A percentile compares a stretch with the other conserved stretches of the same genome.
Evolutionary conservation across 352 stramenopile species (phyloP).

Genomic region (Globisporangium spiculum): DNA sequence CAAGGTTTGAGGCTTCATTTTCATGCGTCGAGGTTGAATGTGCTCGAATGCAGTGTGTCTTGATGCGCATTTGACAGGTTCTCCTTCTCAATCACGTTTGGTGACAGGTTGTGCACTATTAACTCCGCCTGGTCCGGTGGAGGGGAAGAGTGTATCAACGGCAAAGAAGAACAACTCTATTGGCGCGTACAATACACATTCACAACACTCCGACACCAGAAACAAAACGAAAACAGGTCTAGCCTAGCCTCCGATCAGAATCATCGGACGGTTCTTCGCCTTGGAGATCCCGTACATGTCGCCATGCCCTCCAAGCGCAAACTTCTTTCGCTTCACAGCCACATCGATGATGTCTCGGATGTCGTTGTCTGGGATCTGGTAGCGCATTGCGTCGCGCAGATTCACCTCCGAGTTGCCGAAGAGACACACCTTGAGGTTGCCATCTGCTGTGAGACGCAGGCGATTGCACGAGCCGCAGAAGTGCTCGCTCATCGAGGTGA

Average conservation of each 20-base stretch:
- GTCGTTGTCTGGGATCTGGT: slow-evolving; percentile 75
- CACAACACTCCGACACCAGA: neutral
- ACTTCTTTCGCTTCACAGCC: slow-evolving; percentile 92
- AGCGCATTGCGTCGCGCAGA: slow-evolving; percentile 89
- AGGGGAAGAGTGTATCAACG: neutral
- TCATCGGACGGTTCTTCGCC: slow-evolving; percentile 96
- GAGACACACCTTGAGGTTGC: slow-evolving; percentile 94
- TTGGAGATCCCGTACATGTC: slow-evolving; percentile 92
- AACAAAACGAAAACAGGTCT: neutral
- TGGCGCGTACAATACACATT: slow-evolving; percentile 6
- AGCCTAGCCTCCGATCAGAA: slow-evolving; percentile 94
- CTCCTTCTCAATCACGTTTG: neutral
- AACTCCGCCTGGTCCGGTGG: neutral
- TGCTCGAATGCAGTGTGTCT: neutral
- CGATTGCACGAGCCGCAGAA: slow-evolving; percentile 98
- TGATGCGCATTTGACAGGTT: neutral
- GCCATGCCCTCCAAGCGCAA: slow-evolving; percentile 92
- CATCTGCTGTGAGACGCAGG: slow-evolving; percentile 95
- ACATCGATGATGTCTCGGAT: slow-evolving; percentile 87
- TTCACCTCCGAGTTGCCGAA: slow-evolving; percentile 94
- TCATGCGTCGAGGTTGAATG: too few relatives aligned
- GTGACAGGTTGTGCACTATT: neutral
- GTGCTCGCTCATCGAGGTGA: slow-evolving; percentile 97
- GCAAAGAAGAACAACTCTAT: slow-evolving; percentile 17
- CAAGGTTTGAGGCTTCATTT: neutral